Base-by-base conservation (phyloP, 106 monocot genomes). In the Cymbidium sinense region DNA sequence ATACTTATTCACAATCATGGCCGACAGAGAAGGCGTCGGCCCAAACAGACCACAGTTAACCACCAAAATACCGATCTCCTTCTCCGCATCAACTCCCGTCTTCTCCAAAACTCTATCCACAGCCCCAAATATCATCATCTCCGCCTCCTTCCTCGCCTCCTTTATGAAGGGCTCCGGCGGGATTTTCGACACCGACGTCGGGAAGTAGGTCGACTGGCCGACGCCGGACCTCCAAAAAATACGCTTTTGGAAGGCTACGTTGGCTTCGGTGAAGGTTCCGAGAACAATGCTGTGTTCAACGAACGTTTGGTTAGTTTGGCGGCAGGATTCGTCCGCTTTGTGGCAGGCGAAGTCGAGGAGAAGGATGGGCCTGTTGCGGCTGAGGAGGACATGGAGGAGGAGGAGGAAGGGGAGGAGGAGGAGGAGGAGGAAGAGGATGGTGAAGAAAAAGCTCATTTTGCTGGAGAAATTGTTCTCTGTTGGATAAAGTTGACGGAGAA, bases 141-240 rank as follows among this genome's bases (percentile, higher is more conserved):
- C 80, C 27, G 80, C n/a, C n/a, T n/a, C n/a, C n/a, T 80, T 80
- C 61, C 80, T 74, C 12, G 80, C 80, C 58, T 80, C 80, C 25
- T 55, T n/a, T 34, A 80, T 74, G 61, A 73, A 80, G 4, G 41
- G 55, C 39, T 62, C 55, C 25, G 80, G 6, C n/a, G n/a, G n/a
- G n/a, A 74, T 29, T 36, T 50, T 54, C 12, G 70, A 27, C 9
- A 80, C 61, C 17, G 80, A 21, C 13, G n/a, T n/a, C n/a, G n/a
- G 80, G 13, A 80, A 74, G 61, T 80, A 74, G 0, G 80, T 80
- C 5, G 47, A 18, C 7, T 80, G 54, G n/a, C 80, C 80, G 8
- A 80, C n/a, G 21, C 80, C 80, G 34, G 80, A 80, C 39, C 80
- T 80, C 80, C n/a, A n/a, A 4, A 85, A 44, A 8, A 85, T 85